Evolutionary conservation across 768 basidiomycete species (phyloP), one percentile per base, ranked within the genome.

Genomic region (Cyclocybe cylindracea): DNA sequence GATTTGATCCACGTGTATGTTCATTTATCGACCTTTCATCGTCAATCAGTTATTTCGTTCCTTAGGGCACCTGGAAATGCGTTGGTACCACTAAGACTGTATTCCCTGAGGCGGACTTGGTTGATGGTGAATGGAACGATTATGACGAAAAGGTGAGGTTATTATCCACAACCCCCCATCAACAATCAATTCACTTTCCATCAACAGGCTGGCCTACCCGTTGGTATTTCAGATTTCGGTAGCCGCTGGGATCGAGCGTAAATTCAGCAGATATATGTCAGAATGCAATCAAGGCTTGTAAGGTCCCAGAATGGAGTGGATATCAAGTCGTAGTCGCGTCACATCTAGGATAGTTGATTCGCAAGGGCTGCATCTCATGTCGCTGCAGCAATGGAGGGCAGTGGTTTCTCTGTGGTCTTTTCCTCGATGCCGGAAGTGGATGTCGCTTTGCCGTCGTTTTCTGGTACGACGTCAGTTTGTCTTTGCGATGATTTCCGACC

Each of bases 81-180:
- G 74, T 75, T 39, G 93, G 94, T 6, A 65, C 64, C 4, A 79
- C 75, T 1, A 79, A 80, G 5, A 79, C 79, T 0, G 48, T 65
- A 4, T 94, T 94, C 62, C 43, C 70, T 7, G 83, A 91, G 2
- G 77, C 91, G n/a, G 84, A 86, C 32, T 71, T 91, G 38, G 66
- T 66, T 1, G 83, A 86, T 24, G 80, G 76, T 3, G 84, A 86
- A 65, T 96, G 94, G 94, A 81, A 76, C 10, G 93, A 94, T 60
- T 96, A 96, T 58, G 93, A 96, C 58, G 93, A 96, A 67, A 92
- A 94, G 80, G 93, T 87, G 54, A 39, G 70, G 40, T 33, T 18
- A 7, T 44, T 54, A 36, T 10, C 13, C 34, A 13, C 1, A 13
- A 13, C 31, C 13, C 3, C 51, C 19, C 3, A 59, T 35, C 44